A percentile compares a stretch with the other conserved stretches of the same genome.
Evolutionary conservation across 2,329 filamentous ascomycete genomes (phyloP).

Genomic region (Trichocomaceae sp.): DNA sequence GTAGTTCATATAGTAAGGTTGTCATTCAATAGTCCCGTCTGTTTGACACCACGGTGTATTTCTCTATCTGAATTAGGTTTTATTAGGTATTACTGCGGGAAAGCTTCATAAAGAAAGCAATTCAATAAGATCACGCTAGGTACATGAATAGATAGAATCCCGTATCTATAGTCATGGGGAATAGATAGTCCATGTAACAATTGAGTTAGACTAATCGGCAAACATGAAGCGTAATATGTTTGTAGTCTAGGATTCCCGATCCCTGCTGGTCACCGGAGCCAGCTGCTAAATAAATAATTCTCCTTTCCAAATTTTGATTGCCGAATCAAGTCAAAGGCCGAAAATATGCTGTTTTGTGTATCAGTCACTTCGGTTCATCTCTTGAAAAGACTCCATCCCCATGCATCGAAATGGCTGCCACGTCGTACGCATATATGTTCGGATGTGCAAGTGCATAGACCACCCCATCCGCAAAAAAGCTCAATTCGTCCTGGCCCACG

Average conservation of each 20-base stretch:
- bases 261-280: constrained; percentile 14
- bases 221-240: neutral
- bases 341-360: neutral
- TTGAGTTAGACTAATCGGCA: neutral
- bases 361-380: neutral
- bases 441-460: constrained; percentile 26
- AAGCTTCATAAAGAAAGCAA: neutral
- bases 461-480: constrained; percentile 36
- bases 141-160: neutral
- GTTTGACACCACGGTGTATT: no score
- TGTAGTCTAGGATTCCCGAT: neutral
- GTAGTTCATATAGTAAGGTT: no score
- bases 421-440: constrained; percentile 14
- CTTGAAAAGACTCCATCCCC: neutral
- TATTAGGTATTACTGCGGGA: no score
- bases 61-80: no score
- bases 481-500: constrained; percentile 32
- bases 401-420: neutral
- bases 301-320: neutral
- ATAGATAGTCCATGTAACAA: neutral
- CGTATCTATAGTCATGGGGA: neutral
- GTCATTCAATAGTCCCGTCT: no score
- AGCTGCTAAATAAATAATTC: constrained; percentile 2
- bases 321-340: neutral
- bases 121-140: neutral